phyloP scores from a whole-genome alignment of 805 yeast genomes.

The Metschnikowia cerradonensis region DNA sequence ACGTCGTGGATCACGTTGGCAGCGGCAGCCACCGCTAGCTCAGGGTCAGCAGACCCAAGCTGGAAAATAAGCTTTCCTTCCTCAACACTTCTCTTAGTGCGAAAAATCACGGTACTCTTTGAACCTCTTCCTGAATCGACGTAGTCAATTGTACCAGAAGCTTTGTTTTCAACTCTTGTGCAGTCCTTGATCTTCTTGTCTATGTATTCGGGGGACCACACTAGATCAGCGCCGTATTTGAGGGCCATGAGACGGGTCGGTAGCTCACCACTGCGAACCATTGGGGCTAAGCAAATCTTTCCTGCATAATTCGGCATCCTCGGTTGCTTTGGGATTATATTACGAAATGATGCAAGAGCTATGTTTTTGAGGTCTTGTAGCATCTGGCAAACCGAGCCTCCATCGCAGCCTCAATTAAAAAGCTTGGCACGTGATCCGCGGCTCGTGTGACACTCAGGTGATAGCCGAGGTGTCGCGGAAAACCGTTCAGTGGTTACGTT shows the following conservation, averaged over 20 bases:
- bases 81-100: slow-evolving; percentile 67
- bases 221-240: slow-evolving; percentile 85
- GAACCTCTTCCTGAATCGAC: slow-evolving; percentile 24
- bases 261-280: slow-evolving; percentile 94
- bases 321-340: not conserved
- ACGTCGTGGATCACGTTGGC: slow-evolving; percentile 77
- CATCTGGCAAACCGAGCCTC: not conserved
- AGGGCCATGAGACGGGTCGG: slow-evolving; percentile 82
- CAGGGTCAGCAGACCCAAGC: slow-evolving; percentile 82
- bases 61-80: slow-evolving; percentile 74
- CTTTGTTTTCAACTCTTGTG: slow-evolving; percentile 55
- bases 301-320: slow-evolving; percentile 67
- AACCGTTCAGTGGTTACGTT: not conserved
- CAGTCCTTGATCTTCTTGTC: slow-evolving; percentile 80
- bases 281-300: slow-evolving; percentile 85
- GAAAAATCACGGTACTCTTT: slow-evolving; percentile 53
- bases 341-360: not conserved
- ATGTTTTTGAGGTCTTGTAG: not conserved
- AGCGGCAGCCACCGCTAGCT: slow-evolving; percentile 86
- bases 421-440: not conserved
- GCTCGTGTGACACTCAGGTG: not conserved
- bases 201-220: slow-evolving; percentile 91
- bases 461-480: not conserved
- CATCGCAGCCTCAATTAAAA: not conserved
- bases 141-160: slow-evolving; percentile 59